phyloP scores from a whole-genome alignment of 495 filamentous ascomycete species.

The Neurospora sublineolata region DNA sequence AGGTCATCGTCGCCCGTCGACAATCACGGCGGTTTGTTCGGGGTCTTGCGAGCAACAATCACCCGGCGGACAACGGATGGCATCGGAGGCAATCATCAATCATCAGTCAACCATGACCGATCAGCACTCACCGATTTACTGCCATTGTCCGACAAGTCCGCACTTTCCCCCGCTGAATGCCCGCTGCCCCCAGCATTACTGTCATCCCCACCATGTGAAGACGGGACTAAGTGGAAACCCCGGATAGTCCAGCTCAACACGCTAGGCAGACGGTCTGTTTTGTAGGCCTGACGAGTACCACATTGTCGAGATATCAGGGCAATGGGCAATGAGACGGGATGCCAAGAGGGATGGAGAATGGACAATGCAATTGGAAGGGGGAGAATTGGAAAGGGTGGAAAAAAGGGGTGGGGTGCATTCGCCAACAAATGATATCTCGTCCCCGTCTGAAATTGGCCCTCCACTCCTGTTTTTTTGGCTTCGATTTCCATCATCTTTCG shows the following conservation, averaged over 20 bases:
- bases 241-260: not conserved
- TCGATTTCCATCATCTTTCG: not conserved
- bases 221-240: not conserved
- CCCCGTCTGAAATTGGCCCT: conserved; percentile 7
- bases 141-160: not conserved
- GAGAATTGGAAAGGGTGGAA: not conserved
- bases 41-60: not conserved
- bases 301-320: not conserved
- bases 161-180: not conserved
- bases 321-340: not conserved
- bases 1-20: not conserved
- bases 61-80: not conserved
- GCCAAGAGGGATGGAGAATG: not conserved
- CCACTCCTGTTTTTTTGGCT: conserved; percentile 1
- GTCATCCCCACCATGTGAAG: not conserved
- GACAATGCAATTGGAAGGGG: not conserved
- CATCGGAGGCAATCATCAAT: not conserved
- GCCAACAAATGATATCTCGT: not conserved
- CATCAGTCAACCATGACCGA: not conserved
- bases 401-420: not conserved
- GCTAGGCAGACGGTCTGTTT: no score
- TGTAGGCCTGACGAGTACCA: not conserved
- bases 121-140: not conserved
- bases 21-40: not conserved
- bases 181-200: not conserved